phyloP scores from a whole-genome alignment of 768 basidiomycete species.

The Naganishia friedmannii region DNA sequence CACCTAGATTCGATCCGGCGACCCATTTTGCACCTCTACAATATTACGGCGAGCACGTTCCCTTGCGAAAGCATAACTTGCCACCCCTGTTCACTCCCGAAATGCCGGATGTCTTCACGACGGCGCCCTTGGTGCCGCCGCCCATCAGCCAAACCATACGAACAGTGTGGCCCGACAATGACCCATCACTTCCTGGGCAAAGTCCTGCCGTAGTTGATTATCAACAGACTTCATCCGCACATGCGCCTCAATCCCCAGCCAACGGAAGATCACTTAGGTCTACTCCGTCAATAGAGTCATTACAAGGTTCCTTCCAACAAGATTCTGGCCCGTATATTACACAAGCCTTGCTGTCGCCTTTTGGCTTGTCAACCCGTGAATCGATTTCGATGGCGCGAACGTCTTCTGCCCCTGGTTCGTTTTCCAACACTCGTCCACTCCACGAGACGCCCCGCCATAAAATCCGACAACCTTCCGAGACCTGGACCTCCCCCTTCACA shows the following conservation, averaged over 20 bases:
- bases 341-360: not conserved
- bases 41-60: not conserved
- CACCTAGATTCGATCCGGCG: conserved; percentile 12
- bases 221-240: not conserved
- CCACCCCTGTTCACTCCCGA: not conserved
- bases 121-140: not conserved
- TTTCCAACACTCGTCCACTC: not conserved
- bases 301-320: not conserved
- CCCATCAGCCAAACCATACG: not conserved
- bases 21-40: conserved; percentile 5
- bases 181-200: not conserved
- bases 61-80: not conserved
- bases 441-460: not conserved
- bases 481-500: conserved; percentile 15
- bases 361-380: not conserved
- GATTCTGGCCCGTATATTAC: not conserved
- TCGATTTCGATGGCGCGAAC: conserved; percentile 10
- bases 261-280: conserved; percentile 7
- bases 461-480: conserved; percentile 1
- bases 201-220: not conserved
- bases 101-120: conserved; percentile 7
- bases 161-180: not conserved
- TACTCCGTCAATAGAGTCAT: conserved; percentile 11
- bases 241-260: not conserved
- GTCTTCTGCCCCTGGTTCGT: conserved; percentile 2